phyloP scores from a whole-genome alignment of 306 rosid genomes.

The Ziziphus jujuba region DNA sequence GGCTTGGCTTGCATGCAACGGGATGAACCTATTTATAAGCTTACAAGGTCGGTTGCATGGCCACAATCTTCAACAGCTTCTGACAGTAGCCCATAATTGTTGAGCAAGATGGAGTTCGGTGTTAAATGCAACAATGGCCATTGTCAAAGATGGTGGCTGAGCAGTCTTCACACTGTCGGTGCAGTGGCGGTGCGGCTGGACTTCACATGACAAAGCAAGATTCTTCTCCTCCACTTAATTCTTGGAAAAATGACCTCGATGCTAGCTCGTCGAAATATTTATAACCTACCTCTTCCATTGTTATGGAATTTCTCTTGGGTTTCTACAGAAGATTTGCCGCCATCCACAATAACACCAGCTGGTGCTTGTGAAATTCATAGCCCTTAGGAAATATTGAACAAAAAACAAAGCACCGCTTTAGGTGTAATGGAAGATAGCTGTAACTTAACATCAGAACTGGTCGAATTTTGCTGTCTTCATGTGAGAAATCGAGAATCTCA shows the following conservation, averaged over 20 bases:
- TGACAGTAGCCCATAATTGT: too few species aligned
- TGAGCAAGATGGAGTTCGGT: too few species aligned
- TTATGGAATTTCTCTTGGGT: not conserved
- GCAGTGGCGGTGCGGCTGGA: too few species aligned
- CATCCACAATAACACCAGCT: conserved; percentile 4
- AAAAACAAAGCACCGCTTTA: conserved; percentile 16
- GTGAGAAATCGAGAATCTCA: not conserved
- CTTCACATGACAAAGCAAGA: not conserved
- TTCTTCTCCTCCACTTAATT: not conserved
- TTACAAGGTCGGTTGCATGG: too few species aligned
- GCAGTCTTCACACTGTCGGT: too few species aligned
- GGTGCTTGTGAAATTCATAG: not conserved
- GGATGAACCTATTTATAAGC: too few species aligned
- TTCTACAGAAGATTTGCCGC: conserved; percentile 6
- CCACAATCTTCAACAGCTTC: too few species aligned
- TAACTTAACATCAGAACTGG: too few species aligned
- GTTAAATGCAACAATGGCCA: too few species aligned
- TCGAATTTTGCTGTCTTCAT: not conserved
- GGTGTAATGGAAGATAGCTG: not conserved
- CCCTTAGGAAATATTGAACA: conserved; percentile 10
- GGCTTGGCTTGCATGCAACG: too few species aligned
- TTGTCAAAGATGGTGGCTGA: too few species aligned
- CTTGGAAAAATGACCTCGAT: conserved; percentile 15
- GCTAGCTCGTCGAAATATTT: not conserved
- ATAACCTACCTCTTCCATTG: conserved; percentile 1